Conservation (phyloP, 1,284 basidiomycete species). For the Trametes pubescens region DNA sequence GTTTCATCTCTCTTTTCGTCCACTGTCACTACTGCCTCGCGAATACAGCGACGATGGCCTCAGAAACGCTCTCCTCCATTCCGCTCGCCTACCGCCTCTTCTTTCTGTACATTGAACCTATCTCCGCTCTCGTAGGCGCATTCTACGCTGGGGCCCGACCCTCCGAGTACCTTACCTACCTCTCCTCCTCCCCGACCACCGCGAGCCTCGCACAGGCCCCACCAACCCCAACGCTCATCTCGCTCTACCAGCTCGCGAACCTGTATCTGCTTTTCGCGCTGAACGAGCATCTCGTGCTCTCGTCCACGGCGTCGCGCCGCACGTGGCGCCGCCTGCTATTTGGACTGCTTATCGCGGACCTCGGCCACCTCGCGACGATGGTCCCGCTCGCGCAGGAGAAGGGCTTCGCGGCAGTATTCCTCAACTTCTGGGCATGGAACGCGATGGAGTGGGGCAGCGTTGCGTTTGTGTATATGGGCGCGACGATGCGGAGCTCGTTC, state of each 20-base stretch:
- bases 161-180: constrained; percentile 51
- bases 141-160: constrained; percentile 55
- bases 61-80: constrained; percentile 9
- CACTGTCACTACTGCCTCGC: background rate
- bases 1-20: no score
- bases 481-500: constrained; percentile 50
- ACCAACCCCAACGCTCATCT: constrained; percentile 48
- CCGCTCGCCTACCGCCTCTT: constrained; percentile 50
- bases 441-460: constrained; percentile 63
- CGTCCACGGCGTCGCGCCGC: constrained; percentile 49
- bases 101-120: constrained; percentile 60
- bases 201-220: constrained; percentile 26
- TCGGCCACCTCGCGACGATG: constrained; percentile 59
- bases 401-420: constrained; percentile 48
- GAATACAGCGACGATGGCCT: background rate
- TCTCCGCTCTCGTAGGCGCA: constrained; percentile 58
- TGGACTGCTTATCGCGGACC: constrained; percentile 56
- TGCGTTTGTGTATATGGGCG: constrained; percentile 60
- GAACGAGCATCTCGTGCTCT: constrained; percentile 60
- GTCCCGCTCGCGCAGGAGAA: constrained; percentile 52
- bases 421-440: constrained; percentile 52
- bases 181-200: constrained; percentile 37
- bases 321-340: constrained; percentile 56
- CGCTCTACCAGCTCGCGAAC: constrained; percentile 58
- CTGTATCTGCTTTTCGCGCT: constrained; percentile 61